A percentile compares a stretch with the other conserved stretches of the same genome.
Conservation (phyloP, 2,329 filamentous ascomycete species). For the Scytalidium lignicola region DNA sequence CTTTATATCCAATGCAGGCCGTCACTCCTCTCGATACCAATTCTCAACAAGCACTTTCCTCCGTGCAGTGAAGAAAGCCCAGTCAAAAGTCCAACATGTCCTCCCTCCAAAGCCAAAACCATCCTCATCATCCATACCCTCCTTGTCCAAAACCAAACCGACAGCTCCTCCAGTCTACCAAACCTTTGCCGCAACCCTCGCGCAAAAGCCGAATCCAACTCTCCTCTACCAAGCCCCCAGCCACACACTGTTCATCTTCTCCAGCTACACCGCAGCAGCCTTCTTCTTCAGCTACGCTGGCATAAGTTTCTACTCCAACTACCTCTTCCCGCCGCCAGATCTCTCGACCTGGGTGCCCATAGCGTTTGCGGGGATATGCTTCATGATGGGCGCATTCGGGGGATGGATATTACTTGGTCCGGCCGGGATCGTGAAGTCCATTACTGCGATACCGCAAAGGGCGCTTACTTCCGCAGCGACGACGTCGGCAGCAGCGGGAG, state of each 20-base stretch:
- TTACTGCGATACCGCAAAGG: conserved; percentile 21
- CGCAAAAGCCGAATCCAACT: conserved; percentile 49
- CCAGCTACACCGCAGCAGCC: conserved; percentile 50
- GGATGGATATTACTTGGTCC: conserved; percentile 55
- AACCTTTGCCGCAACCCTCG: conserved; percentile 49
- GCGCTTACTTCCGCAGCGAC: conserved; percentile 6
- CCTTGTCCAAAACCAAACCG: conserved; percentile 1
- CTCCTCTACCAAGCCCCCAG: conserved; percentile 61
- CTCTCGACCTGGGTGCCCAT: conserved; percentile 52
- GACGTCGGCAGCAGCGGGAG: conserved; percentile 8
- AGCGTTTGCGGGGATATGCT: conserved; percentile 52
- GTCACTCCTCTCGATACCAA: conserved; percentile 9
- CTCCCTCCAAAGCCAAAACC: conserved; percentile 1
- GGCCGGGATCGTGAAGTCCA: conserved; percentile 47
- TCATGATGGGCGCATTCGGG: conserved; percentile 56
- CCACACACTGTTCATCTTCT: conserved; percentile 57
- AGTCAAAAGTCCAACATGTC: conserved; percentile 4
- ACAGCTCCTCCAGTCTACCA: conserved; percentile 23
- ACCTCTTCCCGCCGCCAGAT: conserved; percentile 44
- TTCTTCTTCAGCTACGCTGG: conserved; percentile 48
- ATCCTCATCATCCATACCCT: not conserved
- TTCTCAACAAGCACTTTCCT: conserved; percentile 17
- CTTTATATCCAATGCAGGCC: conserved; percentile 8
- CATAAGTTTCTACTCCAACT: conserved; percentile 45
- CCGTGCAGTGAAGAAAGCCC: conserved; percentile 11